A percentile compares a stretch with the other conserved stretches of the same genome.
Conservation (phyloP, 140 eudicot genomes). For the Oenanthe javanica region DNA sequence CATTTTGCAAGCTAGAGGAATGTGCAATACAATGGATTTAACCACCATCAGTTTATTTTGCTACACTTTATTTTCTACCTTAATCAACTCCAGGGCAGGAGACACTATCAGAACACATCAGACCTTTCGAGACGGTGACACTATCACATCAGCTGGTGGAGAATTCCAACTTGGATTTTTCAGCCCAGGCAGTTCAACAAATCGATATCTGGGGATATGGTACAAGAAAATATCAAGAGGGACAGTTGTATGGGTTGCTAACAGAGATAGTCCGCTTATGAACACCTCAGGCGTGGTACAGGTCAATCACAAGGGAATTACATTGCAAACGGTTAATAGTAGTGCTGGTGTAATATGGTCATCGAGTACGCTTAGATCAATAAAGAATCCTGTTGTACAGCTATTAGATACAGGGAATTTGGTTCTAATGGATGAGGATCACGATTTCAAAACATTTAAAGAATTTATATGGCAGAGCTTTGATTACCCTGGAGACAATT, state of each 20-base stretch:
- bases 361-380: neutral
- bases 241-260: neutral
- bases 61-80: neutral
- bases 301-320: neutral
- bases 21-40: neutral
- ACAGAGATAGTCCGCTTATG: neutral
- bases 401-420: neutral
- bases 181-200: neutral
- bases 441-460: too few species aligned
- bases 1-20: neutral
- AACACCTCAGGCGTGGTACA: neutral
- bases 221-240: neutral
- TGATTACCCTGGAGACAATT: too few species aligned
- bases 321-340: neutral
- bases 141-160: neutral
- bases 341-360: neutral
- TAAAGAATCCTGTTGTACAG: neutral
- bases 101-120: neutral
- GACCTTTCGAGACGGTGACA: neutral
- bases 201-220: neutral
- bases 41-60: neutral
- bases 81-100: neutral
- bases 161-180: neutral
- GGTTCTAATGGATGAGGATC: too few species aligned
- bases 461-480: too few species aligned